Conservation (phyloP, 192 early-diverging fungal genomes). For the Coemansia sp. region DNA sequence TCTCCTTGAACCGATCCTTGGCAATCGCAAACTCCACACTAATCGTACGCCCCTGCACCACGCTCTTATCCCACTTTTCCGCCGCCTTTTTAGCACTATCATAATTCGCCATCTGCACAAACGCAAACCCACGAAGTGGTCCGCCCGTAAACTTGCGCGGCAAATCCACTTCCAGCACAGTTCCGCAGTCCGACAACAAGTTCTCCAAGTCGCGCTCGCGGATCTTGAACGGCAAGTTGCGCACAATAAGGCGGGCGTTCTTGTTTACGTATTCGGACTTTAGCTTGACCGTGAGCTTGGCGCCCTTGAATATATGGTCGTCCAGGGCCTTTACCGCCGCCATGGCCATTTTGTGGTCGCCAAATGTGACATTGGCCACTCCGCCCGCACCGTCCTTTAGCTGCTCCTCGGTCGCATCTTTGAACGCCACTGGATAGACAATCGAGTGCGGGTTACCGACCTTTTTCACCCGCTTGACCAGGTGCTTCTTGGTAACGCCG, state of each 20-base stretch:
- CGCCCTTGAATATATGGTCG: constrained; percentile 76
- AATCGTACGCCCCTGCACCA: constrained; percentile 70
- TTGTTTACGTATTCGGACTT: constrained; percentile 57
- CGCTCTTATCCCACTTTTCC: constrained; percentile 68
- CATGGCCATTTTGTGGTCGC: constrained; percentile 38
- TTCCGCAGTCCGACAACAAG: constrained; percentile 68
- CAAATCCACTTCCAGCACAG: constrained; percentile 67
- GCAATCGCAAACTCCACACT: constrained; percentile 84
- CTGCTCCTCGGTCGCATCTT: constrained; percentile 43
- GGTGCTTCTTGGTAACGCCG: constrained; percentile 69
- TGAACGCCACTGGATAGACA: constrained; percentile 58
- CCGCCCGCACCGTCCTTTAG: constrained; percentile 46
- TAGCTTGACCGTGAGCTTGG: constrained; percentile 55
- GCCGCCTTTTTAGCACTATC: constrained; percentile 72
- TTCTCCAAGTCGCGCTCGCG: constrained; percentile 66
- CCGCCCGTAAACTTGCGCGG: constrained; percentile 75
- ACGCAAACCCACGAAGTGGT: constrained; percentile 84
- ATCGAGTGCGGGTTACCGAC: constrained; percentile 60
- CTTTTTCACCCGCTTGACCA: constrained; percentile 69
- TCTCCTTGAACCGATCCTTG: constrained; percentile 69
- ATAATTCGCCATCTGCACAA: constrained; percentile 79
- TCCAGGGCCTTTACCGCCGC: constrained; percentile 64
- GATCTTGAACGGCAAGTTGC: constrained; percentile 79
- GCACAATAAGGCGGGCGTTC: constrained; percentile 78
- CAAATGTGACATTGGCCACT: constrained; percentile 45